Evolutionary conservation across 2,329 filamentous ascomycete species (phyloP), one percentile per base, ranked within the genome.

Genomic region (Colletotrichum acutatum): DNA sequence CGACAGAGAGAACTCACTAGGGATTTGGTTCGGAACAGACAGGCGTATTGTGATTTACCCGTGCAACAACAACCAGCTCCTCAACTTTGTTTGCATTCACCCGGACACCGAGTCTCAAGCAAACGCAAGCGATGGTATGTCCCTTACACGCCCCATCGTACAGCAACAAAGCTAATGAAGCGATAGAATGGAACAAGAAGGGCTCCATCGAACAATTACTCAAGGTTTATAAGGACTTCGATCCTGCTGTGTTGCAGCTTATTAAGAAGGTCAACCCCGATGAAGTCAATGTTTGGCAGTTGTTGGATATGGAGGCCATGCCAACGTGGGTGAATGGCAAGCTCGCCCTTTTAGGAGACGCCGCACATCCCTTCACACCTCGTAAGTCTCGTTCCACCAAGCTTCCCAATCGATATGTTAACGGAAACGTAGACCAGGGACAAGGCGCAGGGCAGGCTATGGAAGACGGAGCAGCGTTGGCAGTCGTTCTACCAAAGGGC

Each of bases 351-450:
- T 79, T 94, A 0, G 92, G 92, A 0, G 92, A 94, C 77, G 90
- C 92, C 0, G 92, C 90, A 0, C 92, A 94, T 78, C 91, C 92
- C 0, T 93, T 93, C 76, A 82, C 91, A 0, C 92, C 91, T 16
- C 87, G 86, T 87, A 78, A 79, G 84, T 79, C 4, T 28, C 28
- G 4, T 14, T 2, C 37, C 16, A 19, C 14, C 37, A 32, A 32
- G 2, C 1, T 5, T 9, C 6, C 24, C 34, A 7, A 14, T 22
- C 37, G 19, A 19, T 14, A 24, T 37, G 24, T 65, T 68, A 3
- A 75, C 32, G 57, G 12, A 1, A 2, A 26, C 11, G 12, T 37
- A 81, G 79, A 81, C 56, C 89, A 90, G 80, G 90, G 87, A 0
- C 90, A 92, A 77, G 91, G 91, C 2, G 91, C 87, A 9, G 90